phyloP scores from a whole-genome alignment of 805 yeast species.

The Suhomyces kilbournensis region DNA sequence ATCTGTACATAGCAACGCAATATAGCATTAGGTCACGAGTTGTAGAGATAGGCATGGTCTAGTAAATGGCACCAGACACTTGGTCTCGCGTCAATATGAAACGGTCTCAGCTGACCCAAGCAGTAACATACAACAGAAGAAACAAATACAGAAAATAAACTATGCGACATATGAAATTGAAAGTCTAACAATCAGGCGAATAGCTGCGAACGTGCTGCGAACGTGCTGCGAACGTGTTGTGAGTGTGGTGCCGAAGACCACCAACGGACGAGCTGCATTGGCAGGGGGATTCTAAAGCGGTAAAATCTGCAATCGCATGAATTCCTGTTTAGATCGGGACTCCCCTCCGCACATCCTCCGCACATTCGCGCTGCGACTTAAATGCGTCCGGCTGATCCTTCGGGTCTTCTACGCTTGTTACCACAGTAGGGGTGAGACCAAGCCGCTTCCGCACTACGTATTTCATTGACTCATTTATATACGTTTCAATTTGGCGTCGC shows the following conservation, averaged over 20 bases:
- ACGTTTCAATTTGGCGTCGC: not conserved
- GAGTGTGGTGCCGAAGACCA: not conserved
- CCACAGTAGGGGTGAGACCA: not conserved
- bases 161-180: not conserved
- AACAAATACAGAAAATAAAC: not conserved
- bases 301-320: too few species aligned
- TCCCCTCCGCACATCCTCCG: not conserved
- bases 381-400: not conserved
- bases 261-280: not conserved
- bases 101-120: not conserved
- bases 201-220: too few species aligned
- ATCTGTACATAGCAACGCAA: constrained; percentile 2
- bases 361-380: not conserved
- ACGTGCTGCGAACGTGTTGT: not conserved
- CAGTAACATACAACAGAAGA: not conserved
- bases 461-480: not conserved
- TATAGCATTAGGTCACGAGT: not conserved
- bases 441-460: not conserved
- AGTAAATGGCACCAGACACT: not conserved
- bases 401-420: not conserved
- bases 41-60: not conserved
- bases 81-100: not conserved
- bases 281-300: not conserved
- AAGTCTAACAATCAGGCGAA: not conserved
- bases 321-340: not conserved